Evolutionary conservation across 495 filamentous ascomycete genomes (phyloP).

Genomic region (Talaromyces nanjingensis): DNA sequence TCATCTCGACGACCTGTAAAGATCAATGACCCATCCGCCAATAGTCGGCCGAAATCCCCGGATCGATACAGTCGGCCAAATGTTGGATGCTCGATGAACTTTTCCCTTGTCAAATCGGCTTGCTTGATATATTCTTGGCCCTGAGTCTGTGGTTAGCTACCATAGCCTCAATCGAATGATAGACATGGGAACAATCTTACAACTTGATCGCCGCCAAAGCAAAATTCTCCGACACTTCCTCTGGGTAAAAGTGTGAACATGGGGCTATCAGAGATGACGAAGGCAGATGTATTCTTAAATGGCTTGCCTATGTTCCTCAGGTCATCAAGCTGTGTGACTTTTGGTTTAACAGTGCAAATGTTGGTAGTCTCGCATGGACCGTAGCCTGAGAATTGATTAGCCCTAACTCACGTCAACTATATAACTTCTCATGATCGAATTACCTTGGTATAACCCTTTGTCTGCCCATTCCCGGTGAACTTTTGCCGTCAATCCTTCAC

Average conservation of each 20-base stretch:
- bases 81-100: slow-evolving; percentile 57
- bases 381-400: slow-evolving; percentile 42
- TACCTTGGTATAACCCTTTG: slow-evolving; percentile 59
- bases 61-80: slow-evolving; percentile 65
- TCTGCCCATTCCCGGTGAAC: slow-evolving; percentile 61
- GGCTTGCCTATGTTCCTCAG: slow-evolving; percentile 58
- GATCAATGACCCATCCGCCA: slow-evolving; percentile 59
- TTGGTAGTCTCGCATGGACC: slow-evolving; percentile 69
- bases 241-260: slow-evolving; percentile 44
- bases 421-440: neutral
- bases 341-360: slow-evolving; percentile 58
- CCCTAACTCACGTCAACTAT: neutral
- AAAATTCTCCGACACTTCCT: slow-evolving; percentile 72
- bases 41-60: slow-evolving; percentile 64
- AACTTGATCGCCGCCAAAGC: slow-evolving; percentile 76
- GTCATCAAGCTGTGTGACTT: slow-evolving; percentile 31
- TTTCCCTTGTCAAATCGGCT: slow-evolving; percentile 44
- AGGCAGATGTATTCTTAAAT: slow-evolving; percentile 62
- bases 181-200: slow-evolving; percentile 19
- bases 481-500: slow-evolving; percentile 61
- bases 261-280: slow-evolving; percentile 46
- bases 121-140: slow-evolving; percentile 58
- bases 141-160: slow-evolving; percentile 9
- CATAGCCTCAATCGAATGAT: neutral
- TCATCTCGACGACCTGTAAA: slow-evolving; percentile 55